These are phyloP conservation scores for Thuidium tamariscinum DNA, from an alignment of 225 moss, liverwort and hornwort species.

Conservation along the genomic window DNA sequence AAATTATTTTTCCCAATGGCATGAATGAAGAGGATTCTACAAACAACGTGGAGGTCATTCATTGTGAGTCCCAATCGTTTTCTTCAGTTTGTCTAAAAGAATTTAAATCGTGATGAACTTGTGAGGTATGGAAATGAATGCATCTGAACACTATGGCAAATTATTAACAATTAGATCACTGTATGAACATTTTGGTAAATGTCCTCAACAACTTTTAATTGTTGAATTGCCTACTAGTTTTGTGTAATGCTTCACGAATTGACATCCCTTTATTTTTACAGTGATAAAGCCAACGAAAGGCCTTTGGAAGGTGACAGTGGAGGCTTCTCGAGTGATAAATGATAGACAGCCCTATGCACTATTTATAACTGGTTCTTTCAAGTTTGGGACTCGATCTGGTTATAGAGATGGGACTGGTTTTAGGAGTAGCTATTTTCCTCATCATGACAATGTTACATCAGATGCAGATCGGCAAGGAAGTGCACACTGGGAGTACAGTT, in stretches of 20 bases:
- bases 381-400: not conserved
- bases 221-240: not conserved
- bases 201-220: not conserved
- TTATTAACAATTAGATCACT: not conserved
- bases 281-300: conserved; percentile 27
- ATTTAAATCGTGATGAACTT: not conserved
- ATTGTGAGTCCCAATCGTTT: conserved; percentile 7
- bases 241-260: not conserved
- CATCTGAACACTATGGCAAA: not conserved
- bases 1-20: conserved; percentile 28
- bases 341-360: conserved; percentile 27
- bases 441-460: not conserved
- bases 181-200: not conserved
- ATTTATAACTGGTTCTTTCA: conserved; percentile 17
- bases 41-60: conserved; percentile 59
- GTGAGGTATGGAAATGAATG: not conserved
- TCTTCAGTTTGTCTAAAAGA: not conserved
- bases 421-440: not conserved
- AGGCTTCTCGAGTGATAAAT: conserved; percentile 18
- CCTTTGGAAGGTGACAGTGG: conserved; percentile 21
- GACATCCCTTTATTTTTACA: not conserved
- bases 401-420: not conserved
- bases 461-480: not conserved
- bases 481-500: not conserved
- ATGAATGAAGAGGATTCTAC: conserved; percentile 10